A percentile compares a stretch with the other conserved stretches of the same genome.
These are phyloP conservation scores for Phytophthora hibernalis DNA, from an alignment of 352 stramenopile genomes.

Conservation along the genomic window DNA sequence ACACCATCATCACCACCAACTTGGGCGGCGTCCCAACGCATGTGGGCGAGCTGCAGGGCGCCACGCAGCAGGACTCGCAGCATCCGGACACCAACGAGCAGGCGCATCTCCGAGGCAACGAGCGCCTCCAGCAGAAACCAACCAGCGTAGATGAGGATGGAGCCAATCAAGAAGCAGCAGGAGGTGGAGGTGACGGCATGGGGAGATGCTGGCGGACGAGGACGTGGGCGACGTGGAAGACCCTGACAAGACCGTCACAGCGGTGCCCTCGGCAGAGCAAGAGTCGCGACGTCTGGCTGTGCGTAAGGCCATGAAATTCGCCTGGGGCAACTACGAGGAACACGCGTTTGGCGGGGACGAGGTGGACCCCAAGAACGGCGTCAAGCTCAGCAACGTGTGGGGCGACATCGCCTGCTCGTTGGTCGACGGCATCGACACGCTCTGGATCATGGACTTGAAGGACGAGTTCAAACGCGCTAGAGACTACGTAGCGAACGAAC, in stretches of 20 bases:
- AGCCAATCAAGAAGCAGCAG: conserved; percentile 3
- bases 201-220: conserved; percentile 97
- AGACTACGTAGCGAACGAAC: conserved; percentile 84
- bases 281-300: conserved; percentile 52
- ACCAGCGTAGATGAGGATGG: not conserved
- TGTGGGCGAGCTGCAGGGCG: conserved; percentile 28
- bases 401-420: conserved; percentile 92
- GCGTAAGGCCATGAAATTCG: conserved; percentile 75
- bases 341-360: conserved; percentile 97
- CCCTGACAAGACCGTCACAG: conserved; percentile 26
- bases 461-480: conserved; percentile 92
- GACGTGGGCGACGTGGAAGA: conserved; percentile 94
- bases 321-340: conserved; percentile 92
- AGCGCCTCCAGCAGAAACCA: not conserved
- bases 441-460: conserved; percentile 97
- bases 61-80: conserved; percentile 25
- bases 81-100: conserved; percentile 7
- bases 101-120: conserved; percentile 21
- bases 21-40: conserved; percentile 31
- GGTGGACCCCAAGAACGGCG: conserved; percentile 82
- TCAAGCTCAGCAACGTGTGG: conserved; percentile 84
- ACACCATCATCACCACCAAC: conserved; percentile 54
- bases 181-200: conserved; percentile 1
- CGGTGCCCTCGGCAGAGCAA: conserved; percentile 42
- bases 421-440: conserved; percentile 96